Percentiles rank a stretch among this genome's conserved stretches.
phyloP scores from a whole-genome alignment of 345 rosid genomes.

The Syzygium aromaticum region DNA sequence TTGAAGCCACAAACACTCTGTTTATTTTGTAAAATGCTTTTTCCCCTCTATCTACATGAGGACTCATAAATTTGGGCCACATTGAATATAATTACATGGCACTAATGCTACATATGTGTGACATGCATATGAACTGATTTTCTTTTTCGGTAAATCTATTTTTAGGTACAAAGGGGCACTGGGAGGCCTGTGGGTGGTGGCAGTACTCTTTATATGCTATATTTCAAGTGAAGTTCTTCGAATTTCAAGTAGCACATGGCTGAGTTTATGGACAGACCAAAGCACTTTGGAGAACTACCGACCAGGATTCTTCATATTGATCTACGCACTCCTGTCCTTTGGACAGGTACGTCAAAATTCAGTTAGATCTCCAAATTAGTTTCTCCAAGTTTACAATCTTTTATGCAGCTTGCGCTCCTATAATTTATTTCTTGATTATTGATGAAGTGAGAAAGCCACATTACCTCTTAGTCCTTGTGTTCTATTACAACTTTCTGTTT shows the following conservation, averaged over 20 bases:
- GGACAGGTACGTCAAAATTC: conserved; percentile 53
- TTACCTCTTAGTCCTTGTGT: not conserved
- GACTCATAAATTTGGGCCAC: not conserved
- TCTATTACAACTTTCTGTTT: not conserved
- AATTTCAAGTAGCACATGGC: conserved; percentile 85
- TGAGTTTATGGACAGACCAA: conserved; percentile 80
- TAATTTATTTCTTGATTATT: not conserved
- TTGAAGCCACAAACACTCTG: not conserved
- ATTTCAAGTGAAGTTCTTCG: conserved; percentile 64
- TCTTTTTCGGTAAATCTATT: not conserved
- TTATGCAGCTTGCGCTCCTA: not conserved
- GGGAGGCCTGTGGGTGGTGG: conserved; percentile 84
- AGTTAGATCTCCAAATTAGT: not conserved
- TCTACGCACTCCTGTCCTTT: conserved; percentile 61
- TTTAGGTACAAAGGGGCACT: conserved; percentile 79
- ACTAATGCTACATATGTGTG: not conserved
- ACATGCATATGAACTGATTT: not conserved
- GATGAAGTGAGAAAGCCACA: not conserved
- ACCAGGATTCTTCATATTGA: conserved; percentile 43
- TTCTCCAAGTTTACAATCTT: not conserved
- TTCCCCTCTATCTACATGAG: not conserved
- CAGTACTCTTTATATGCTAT: conserved; percentile 64
- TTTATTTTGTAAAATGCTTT: not conserved
- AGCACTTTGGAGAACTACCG: conserved; percentile 46
- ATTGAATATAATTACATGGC: not conserved